These are phyloP conservation scores for Backusella australiensis DNA, from an alignment of 192 early-diverging fungal genomes.

Conservation along the genomic window DNA sequence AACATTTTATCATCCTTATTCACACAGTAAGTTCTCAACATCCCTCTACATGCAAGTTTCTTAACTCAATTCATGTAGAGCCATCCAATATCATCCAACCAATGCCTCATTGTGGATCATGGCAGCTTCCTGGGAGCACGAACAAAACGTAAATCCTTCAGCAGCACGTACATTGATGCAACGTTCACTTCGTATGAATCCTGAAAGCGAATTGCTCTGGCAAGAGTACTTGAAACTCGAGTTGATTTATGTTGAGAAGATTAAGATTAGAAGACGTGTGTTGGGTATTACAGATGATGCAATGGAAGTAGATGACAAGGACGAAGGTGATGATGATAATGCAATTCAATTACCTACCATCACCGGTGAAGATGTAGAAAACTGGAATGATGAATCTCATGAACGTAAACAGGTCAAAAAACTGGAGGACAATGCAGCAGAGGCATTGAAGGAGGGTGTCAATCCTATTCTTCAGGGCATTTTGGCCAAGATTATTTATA, in stretches of 20 bases:
- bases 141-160: slow-evolving; percentile 75
- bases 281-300: slow-evolving; percentile 62
- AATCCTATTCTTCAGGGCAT: slow-evolving; percentile 71
- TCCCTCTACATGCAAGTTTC: no score
- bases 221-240: slow-evolving; percentile 94
- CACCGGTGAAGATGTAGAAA: slow-evolving; percentile 50
- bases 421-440: slow-evolving; percentile 42
- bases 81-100: slow-evolving; percentile 83
- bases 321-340: slow-evolving; percentile 39
- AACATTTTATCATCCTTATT: slow-evolving; percentile 72
- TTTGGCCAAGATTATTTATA: slow-evolving; percentile 73
- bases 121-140: slow-evolving; percentile 88
- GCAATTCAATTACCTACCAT: slow-evolving; percentile 56
- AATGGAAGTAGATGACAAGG: slow-evolving; percentile 22
- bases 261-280: slow-evolving; percentile 75
- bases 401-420: slow-evolving; percentile 36
- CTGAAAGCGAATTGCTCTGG: slow-evolving; percentile 73
- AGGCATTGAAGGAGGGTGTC: slow-evolving; percentile 50
- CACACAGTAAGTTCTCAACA: slow-evolving; percentile 50
- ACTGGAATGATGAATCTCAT: slow-evolving; percentile 40
- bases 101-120: slow-evolving; percentile 87
- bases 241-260: slow-evolving; percentile 82
- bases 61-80: slow-evolving; percentile 39
- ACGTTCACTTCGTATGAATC: slow-evolving; percentile 81
- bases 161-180: slow-evolving; percentile 85